Percentiles rank a stretch among this genome's conserved stretches.
These are phyloP conservation scores for Debaryomycetaceae sp. DNA, from an alignment of 1,139 yeast species.

Conservation along the genomic window DNA sequence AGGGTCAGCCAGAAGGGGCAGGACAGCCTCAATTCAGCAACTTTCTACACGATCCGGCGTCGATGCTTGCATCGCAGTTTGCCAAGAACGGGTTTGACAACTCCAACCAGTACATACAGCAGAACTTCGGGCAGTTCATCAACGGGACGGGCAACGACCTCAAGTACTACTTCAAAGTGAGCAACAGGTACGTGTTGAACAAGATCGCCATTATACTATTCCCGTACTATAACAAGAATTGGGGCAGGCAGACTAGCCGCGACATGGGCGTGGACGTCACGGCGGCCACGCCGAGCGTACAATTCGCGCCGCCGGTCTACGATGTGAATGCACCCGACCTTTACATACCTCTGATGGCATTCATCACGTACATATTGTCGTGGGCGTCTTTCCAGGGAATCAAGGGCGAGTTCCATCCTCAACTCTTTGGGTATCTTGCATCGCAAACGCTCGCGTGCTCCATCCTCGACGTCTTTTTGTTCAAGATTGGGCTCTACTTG, in stretches of 20 bases:
- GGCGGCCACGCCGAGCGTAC: slow-evolving; percentile 27
- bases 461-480: slow-evolving; percentile 57
- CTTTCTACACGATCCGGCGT: slow-evolving; percentile 73
- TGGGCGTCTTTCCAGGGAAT: slow-evolving; percentile 87
- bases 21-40: slow-evolving; percentile 17
- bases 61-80: slow-evolving; percentile 83
- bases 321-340: slow-evolving; percentile 96
- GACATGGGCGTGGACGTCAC: slow-evolving; percentile 17
- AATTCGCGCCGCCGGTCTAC: slow-evolving; percentile 68
- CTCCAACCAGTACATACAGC: slow-evolving; percentile 70
- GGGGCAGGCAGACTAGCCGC: slow-evolving; percentile 59
- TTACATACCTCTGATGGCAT: slow-evolving; percentile 92
- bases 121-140: slow-evolving; percentile 58
- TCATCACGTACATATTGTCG: slow-evolving; percentile 79
- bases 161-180: slow-evolving; percentile 86
- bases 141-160: slow-evolving; percentile 50
- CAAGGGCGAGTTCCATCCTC: slow-evolving; percentile 90
- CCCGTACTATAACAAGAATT: slow-evolving; percentile 82
- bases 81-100: slow-evolving; percentile 80
- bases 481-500: slow-evolving; percentile 43
- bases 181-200: slow-evolving; percentile 77
- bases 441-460: slow-evolving; percentile 86
- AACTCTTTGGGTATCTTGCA: slow-evolving; percentile 84
- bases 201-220: slow-evolving; percentile 73
- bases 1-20: slow-evolving; percentile 6